Conservation (phyloP, 192 early-diverging fungal species). For the Geranomyces michiganensis region DNA sequence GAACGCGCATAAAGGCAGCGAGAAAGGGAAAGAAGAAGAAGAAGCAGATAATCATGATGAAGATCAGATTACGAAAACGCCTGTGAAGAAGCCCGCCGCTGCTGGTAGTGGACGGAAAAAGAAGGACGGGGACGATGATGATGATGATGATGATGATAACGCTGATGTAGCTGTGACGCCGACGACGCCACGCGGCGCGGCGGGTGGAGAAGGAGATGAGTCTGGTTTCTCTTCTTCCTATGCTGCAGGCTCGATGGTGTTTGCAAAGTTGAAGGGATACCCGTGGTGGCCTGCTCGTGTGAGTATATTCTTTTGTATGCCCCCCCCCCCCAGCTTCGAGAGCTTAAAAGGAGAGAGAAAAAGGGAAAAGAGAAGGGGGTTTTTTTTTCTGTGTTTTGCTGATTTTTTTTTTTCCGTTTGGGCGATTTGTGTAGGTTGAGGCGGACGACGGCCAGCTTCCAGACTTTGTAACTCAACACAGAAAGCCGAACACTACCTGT, state of each 20-base stretch:
- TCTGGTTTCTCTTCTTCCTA: neutral
- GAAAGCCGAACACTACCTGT: neutral
- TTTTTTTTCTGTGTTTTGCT: no score
- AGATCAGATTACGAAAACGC: no score
- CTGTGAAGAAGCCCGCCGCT: no score
- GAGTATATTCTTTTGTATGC: no score
- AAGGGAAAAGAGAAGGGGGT: neutral
- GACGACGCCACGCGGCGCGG: no score
- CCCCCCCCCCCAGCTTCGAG: no score
- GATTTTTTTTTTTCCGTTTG: neutral
- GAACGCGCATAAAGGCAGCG: no score
- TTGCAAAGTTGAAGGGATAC: slow-evolving; percentile 43
- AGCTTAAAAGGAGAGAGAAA: neutral
- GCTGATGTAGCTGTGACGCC: neutral
- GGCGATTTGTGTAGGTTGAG: neutral
- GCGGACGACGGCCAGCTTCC: neutral
- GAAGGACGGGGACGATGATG: no score
- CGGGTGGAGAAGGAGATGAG: neutral
- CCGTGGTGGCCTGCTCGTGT: slow-evolving; percentile 49
- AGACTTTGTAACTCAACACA: neutral
- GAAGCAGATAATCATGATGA: no score
- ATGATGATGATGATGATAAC: no score
- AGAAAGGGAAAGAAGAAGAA: no score
- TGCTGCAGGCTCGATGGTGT: slow-evolving; percentile 28
- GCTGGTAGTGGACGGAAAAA: no score